Percentiles rank a stretch among this genome's conserved stretches.
phyloP scores from a whole-genome alignment of 1,139 yeast genomes.

The Sugiyamaella japonica region DNA sequence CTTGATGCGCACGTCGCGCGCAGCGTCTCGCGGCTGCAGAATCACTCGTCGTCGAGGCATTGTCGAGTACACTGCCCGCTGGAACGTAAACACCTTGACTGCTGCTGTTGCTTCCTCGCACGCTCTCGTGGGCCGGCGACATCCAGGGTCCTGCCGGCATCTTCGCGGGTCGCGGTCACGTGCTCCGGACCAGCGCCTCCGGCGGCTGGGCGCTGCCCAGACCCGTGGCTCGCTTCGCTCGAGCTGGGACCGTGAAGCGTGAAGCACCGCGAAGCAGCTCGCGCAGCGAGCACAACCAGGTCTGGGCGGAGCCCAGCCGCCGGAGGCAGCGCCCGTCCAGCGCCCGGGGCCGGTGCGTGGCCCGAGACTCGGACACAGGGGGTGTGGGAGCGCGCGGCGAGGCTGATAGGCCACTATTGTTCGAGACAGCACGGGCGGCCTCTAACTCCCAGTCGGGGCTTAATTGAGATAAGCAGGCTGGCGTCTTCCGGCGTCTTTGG shows the following conservation, averaged over 20 bases:
- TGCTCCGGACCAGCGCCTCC: not conserved
- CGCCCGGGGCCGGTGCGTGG: not conserved
- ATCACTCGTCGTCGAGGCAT: slow-evolving; percentile 6
- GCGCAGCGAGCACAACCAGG: too few relatives aligned
- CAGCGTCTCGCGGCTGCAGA: slow-evolving; percentile 4
- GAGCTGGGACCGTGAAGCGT: not conserved
- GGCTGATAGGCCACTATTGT: not conserved
- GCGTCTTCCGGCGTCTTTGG: not conserved
- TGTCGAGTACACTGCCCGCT: not conserved
- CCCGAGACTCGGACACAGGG: too few relatives aligned
- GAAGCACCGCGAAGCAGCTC: too few relatives aligned
- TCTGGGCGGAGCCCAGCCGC: too few relatives aligned
- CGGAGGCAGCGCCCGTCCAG: not conserved
- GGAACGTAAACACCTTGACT: not conserved
- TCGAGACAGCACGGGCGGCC: not conserved
- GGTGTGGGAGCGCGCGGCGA: not conserved
- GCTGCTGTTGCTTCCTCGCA: too few relatives aligned
- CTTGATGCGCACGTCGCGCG: slow-evolving; percentile 42
- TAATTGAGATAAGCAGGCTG: not conserved
- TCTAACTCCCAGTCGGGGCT: not conserved
- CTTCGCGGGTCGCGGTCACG: not conserved
- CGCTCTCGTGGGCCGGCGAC: too few relatives aligned
- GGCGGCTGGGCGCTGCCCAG: not conserved
- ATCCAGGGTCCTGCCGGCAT: too few relatives aligned
- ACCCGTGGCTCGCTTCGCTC: not conserved